phyloP scores from a whole-genome alignment of 331 rosid species.

The Spiraea crenata region DNA sequence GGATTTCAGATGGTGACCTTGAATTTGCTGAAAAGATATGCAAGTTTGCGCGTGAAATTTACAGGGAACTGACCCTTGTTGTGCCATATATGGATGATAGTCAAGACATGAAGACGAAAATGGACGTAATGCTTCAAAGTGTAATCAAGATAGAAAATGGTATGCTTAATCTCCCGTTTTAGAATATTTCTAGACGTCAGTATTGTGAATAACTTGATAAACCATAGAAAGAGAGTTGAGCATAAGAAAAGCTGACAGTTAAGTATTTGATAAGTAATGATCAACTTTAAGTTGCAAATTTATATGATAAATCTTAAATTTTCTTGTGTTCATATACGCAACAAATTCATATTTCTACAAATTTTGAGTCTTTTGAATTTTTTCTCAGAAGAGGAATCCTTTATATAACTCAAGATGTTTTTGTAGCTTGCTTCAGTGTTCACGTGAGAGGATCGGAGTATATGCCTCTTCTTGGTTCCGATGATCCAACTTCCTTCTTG shows the following conservation, averaged over 20 bases:
- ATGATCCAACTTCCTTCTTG: slow-evolving; percentile 68
- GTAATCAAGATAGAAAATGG: slow-evolving; percentile 95
- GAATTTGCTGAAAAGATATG: slow-evolving; percentile 82
- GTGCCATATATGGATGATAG: slow-evolving; percentile 84
- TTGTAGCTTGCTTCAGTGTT: slow-evolving; percentile 89
- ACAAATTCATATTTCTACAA: not conserved
- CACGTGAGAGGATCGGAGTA: slow-evolving; percentile 96
- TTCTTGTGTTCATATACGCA: not conserved
- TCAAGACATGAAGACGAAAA: slow-evolving; percentile 77
- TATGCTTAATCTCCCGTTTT: slow-evolving; percentile 23
- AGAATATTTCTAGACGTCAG: not conserved
- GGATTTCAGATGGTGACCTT: slow-evolving; percentile 86
- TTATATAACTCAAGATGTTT: slow-evolving; percentile 18
- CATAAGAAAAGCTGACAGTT: not conserved
- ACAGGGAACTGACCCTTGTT: slow-evolving; percentile 80
- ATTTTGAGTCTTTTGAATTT: not conserved
- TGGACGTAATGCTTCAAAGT: slow-evolving; percentile 93
- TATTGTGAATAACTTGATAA: not conserved
- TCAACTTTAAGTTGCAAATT: not conserved
- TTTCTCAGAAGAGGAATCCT: not conserved
- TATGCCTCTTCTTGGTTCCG: slow-evolving; percentile 68
- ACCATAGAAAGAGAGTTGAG: not conserved
- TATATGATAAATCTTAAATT: not conserved
- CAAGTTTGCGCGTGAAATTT: slow-evolving; percentile 80
- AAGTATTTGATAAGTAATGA: not conserved